Evolutionary conservation across 768 basidiomycete genomes (phyloP).

Genomic region (Tubosaeta sp.): DNA sequence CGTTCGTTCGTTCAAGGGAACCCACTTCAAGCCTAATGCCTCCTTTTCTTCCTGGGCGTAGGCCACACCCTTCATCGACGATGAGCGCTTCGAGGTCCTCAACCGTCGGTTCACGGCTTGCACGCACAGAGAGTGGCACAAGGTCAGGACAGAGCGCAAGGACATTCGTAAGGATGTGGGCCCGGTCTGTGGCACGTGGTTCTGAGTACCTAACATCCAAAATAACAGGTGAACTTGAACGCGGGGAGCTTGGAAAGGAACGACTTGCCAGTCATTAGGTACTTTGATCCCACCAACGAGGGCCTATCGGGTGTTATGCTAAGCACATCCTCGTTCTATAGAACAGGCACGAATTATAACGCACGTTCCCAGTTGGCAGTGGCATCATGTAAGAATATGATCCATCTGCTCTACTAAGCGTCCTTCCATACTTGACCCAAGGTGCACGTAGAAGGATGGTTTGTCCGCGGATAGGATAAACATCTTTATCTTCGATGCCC

Average conservation of each 20-base stretch:
- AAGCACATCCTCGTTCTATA: not conserved
- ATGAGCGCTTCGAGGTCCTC: conserved; percentile 48
- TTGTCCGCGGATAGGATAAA: conserved; percentile 47
- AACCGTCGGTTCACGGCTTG: conserved; percentile 40
- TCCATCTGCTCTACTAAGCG: conserved; percentile 29
- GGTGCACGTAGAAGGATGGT: conserved; percentile 42
- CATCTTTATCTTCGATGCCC: conserved; percentile 46
- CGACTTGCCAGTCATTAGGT: conserved; percentile 55
- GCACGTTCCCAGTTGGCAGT: conserved; percentile 36
- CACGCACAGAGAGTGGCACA: conserved; percentile 50
- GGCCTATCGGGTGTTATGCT: conserved; percentile 28
- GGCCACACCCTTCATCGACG: conserved; percentile 53
- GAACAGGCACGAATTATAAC: conserved; percentile 9
- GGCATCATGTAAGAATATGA: conserved; percentile 36
- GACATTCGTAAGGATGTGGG: conserved; percentile 50
- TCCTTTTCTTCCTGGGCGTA: conserved; percentile 65
- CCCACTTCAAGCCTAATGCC: conserved; percentile 58
- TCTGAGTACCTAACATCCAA: conserved; percentile 49
- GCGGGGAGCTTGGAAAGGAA: not conserved
- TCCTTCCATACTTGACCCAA: conserved; percentile 42
- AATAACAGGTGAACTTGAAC: not conserved
- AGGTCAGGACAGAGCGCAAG: conserved; percentile 55
- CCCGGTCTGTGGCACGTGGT: conserved; percentile 59
- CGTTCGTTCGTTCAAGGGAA: conserved; percentile 31
- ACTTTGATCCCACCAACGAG: conserved; percentile 59